Percentiles rank a stretch among this genome's conserved stretches.
Evolutionary conservation across 2,329 filamentous ascomycete genomes (phyloP).

Genomic region (Lojkania enalia): DNA sequence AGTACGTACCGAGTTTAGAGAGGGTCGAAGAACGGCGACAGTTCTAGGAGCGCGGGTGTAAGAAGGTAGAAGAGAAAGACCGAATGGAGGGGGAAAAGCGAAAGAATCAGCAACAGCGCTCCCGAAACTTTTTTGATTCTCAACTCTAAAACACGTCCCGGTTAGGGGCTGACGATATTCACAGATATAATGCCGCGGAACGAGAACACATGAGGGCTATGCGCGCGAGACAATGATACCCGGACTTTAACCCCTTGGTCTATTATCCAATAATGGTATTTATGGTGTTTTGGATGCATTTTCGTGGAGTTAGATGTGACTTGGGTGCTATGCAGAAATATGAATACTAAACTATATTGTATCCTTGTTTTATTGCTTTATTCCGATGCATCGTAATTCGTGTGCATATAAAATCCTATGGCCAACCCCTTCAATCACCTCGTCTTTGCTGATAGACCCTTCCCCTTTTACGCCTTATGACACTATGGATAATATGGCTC

Average conservation of each 20-base stretch:
- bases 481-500: no score
- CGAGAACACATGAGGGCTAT: constrained; percentile 38
- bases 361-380: no score
- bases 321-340: no score
- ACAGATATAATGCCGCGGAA: constrained; percentile 42
- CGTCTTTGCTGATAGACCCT: no score
- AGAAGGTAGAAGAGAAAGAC: neutral
- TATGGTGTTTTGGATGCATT: neutral
- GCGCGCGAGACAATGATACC: neutral
- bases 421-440: no score
- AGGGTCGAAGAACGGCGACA: neutral
- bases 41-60: neutral
- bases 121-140: no score
- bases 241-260: neutral
- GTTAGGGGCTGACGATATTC: constrained; percentile 26
- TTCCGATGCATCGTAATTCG: no score
- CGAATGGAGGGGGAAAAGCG: neutral
- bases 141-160: constrained; percentile 17
- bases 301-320: neutral
- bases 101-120: no score
- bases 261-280: no score
- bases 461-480: no score
- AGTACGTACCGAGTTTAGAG: constrained; percentile 34
- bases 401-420: no score
- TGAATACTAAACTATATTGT: no score